Conservation (phyloP, 805 yeast genomes). For the Saturnispora zaruensis region DNA sequence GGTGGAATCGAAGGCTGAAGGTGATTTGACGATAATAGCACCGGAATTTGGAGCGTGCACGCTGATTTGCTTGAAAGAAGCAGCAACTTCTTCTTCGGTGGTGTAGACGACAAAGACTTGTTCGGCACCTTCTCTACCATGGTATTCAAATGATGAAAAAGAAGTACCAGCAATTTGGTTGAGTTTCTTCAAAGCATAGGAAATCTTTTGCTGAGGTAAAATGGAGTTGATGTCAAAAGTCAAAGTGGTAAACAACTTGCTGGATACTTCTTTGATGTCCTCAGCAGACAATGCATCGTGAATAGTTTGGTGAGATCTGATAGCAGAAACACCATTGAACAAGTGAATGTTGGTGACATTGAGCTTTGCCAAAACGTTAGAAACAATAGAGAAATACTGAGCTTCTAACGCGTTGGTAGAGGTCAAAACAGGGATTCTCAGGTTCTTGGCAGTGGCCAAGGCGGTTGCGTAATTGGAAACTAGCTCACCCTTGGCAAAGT, state of each 20-base stretch:
- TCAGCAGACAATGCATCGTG: conserved; percentile 37
- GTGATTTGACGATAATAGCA: conserved; percentile 69
- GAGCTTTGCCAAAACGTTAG: conserved; percentile 57
- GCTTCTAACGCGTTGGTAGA: conserved; percentile 57
- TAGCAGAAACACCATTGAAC: conserved; percentile 70
- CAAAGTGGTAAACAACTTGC: conserved; percentile 29
- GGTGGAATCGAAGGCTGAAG: conserved; percentile 65
- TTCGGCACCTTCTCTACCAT: conserved; percentile 53
- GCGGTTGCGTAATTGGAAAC: conserved; percentile 59
- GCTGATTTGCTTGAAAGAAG: conserved; percentile 39
- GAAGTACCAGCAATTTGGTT: conserved; percentile 43
- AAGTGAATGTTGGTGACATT: conserved; percentile 58
- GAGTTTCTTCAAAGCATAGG: conserved; percentile 39
- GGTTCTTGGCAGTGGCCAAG: conserved; percentile 49
- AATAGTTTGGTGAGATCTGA: conserved; percentile 42
- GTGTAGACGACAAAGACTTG: conserved; percentile 82
- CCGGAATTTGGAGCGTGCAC: conserved; percentile 28
- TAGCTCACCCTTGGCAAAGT: conserved; percentile 41
- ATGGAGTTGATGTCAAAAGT: conserved; percentile 19
- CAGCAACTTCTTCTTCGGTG: conserved; percentile 47
- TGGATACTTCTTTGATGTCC: conserved; percentile 33
- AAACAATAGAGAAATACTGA: conserved; percentile 57
- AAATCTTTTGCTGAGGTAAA: conserved; percentile 30
- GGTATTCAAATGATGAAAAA: conserved; percentile 59
- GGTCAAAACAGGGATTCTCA: conserved; percentile 60